Conservation (phyloP, 148 eudicot genomes). For the Silene conica region DNA sequence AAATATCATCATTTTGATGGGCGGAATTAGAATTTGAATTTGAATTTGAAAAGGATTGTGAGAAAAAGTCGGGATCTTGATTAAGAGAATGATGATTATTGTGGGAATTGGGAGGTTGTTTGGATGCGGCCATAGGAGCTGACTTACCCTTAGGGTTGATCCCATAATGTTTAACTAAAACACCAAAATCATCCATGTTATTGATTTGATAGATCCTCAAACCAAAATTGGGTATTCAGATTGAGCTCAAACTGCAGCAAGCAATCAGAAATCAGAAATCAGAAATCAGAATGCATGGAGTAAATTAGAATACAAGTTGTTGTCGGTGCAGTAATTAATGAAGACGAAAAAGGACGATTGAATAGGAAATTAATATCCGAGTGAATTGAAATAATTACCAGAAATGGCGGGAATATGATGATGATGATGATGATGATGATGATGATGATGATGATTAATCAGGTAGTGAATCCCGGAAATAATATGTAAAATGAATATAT, state of each 20-base stretch:
- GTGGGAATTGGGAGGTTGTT: slow-evolving; percentile 18
- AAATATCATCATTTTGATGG: slow-evolving; percentile 38
- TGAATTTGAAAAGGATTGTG: slow-evolving; percentile 20
- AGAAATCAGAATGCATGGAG: neutral
- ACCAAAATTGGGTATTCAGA: neutral
- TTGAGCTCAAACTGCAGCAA: slow-evolving; percentile 19
- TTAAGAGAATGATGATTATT: slow-evolving; percentile 15
- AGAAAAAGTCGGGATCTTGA: slow-evolving; percentile 20
- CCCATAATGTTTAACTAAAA: slow-evolving; percentile 68
- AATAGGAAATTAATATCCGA: neutral
- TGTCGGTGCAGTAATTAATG: slow-evolving; percentile 22
- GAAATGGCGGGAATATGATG: neutral
- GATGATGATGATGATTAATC: neutral
- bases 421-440: neutral
- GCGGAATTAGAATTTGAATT: slow-evolving; percentile 32
- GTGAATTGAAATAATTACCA: neutral
- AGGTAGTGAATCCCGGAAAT: neutral
- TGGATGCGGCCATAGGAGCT: slow-evolving; percentile 69
- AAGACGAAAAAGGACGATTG: neutral
- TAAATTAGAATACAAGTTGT: neutral
- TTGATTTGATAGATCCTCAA: neutral
- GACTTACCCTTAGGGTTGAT: slow-evolving; percentile 65
- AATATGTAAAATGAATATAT: no score
- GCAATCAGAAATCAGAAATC: slow-evolving; percentile 14
- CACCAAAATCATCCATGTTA: slow-evolving; percentile 82